Conservation (phyloP, 192 early-diverging fungal species). For the Backusella westeae region DNA sequence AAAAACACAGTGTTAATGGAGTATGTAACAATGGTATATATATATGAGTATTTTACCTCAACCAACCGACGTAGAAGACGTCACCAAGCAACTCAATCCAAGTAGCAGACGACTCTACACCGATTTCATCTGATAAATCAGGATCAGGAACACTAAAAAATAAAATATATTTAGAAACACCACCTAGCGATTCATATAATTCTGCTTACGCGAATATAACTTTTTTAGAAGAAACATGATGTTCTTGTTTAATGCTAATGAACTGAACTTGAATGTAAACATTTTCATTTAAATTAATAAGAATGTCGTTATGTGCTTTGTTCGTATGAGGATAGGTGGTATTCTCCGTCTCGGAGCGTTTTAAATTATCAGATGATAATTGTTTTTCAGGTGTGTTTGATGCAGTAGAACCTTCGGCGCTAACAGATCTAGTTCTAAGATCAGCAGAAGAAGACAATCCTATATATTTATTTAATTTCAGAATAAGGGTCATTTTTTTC, state of each 20-base stretch:
- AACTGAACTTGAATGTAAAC: conserved; percentile 33
- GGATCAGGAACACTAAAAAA: conserved; percentile 25
- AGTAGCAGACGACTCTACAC: conserved; percentile 27
- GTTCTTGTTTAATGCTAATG: neutral
- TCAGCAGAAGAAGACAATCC: neutral
- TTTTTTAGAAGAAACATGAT: conserved; percentile 1
- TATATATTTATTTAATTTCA: neutral
- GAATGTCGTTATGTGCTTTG: neutral
- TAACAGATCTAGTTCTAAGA: neutral
- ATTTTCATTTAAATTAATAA: conserved; percentile 29
- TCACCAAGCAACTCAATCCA: conserved; percentile 44
- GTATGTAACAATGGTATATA: neutral
- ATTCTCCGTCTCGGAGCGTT: neutral
- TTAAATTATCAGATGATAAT: neutral
- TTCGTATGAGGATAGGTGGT: neutral
- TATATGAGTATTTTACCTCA: conserved; percentile 8
- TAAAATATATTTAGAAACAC: neutral
- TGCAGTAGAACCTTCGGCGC: neutral
- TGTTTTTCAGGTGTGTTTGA: neutral
- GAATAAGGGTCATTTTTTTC: neutral
- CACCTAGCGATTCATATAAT: neutral
- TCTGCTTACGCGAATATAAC: conserved; percentile 27
- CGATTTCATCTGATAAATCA: conserved; percentile 35
- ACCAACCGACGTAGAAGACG: conserved; percentile 45
- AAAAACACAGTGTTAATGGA: neutral